A percentile compares a stretch with the other conserved stretches of the same genome.
phyloP scores from a whole-genome alignment of 2,329 filamentous ascomycete genomes.

The Aspergillus puulaauensis region DNA sequence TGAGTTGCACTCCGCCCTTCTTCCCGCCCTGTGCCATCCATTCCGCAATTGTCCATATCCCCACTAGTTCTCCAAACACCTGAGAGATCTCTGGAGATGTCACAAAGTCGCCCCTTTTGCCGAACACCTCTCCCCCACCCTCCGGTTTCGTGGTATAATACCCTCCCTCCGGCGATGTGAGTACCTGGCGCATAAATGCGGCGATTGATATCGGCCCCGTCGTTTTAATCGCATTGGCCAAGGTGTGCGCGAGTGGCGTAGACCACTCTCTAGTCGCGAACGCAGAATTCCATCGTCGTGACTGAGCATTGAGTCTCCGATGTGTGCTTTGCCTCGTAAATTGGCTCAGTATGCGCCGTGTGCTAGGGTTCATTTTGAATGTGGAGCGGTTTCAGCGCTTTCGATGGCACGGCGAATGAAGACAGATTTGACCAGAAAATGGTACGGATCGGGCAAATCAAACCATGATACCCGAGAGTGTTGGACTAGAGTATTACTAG shows the following conservation, averaged over 20 bases:
- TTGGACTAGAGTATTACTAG: neutral
- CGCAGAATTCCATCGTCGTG: constrained; percentile 34
- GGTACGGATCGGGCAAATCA: neutral
- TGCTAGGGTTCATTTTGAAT: constrained; percentile 28
- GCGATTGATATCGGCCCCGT: constrained; percentile 91
- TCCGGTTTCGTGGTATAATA: constrained; percentile 83
- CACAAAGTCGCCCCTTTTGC: constrained; percentile 90
- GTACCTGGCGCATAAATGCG: constrained; percentile 97
- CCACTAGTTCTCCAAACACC: constrained; percentile 90
- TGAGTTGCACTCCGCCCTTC: constrained; percentile 74
- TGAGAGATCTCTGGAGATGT: constrained; percentile 98
- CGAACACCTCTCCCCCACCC: constrained; percentile 79
- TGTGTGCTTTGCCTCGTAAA: constrained; percentile 22
- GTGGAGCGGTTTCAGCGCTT: neutral
- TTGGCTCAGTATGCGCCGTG: constrained; percentile 29
- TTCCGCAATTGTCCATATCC: constrained; percentile 92
- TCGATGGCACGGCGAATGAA: neutral
- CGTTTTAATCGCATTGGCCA: constrained; percentile 83
- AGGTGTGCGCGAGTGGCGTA: constrained; percentile 83
- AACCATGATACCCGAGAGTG: neutral
- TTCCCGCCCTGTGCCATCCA: constrained; percentile 89
- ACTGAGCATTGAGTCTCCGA: constrained; percentile 14
- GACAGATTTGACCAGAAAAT: neutral
- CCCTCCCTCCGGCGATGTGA: constrained; percentile 84
- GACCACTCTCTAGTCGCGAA: constrained; percentile 69